Evolutionary conservation across 2,329 filamentous ascomycete species (phyloP).

Genomic region (Penicillium decumbens): DNA sequence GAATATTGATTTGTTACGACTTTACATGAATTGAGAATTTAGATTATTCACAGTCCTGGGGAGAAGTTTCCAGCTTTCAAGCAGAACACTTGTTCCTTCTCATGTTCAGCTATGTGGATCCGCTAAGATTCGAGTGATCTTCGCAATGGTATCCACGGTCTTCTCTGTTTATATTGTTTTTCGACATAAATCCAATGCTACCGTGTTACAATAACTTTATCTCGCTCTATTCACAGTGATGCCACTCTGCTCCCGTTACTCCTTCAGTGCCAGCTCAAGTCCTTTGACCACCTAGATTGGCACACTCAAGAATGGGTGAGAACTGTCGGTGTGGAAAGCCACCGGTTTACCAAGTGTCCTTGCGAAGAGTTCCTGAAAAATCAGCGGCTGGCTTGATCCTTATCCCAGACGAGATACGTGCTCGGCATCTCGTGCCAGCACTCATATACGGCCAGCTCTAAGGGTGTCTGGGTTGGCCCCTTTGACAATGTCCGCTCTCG

Average conservation of each 20-base stretch:
- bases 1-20: too few species aligned
- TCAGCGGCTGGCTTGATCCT: slow-evolving; percentile 31
- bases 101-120: background rate
- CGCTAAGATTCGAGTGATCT: background rate
- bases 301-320: slow-evolving; percentile 41
- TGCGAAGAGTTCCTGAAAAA: slow-evolving; percentile 31
- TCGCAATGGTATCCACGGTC: background rate
- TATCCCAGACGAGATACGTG: slow-evolving; percentile 34
- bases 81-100: background rate
- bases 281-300: slow-evolving; percentile 33
- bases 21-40: background rate
- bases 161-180: background rate
- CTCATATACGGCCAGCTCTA: slow-evolving; percentile 24
- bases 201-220: background rate
- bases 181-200: background rate
- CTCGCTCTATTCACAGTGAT: background rate
- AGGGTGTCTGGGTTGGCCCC: slow-evolving; percentile 19
- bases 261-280: slow-evolving; percentile 28
- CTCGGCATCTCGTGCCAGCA: slow-evolving; percentile 34
- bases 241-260: slow-evolving; percentile 8
- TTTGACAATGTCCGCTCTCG: background rate
- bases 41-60: background rate
- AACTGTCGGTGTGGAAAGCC: slow-evolving; percentile 30
- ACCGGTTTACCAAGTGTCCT: slow-evolving; percentile 26
- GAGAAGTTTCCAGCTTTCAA: background rate